phyloP scores from a whole-genome alignment of 805 yeast species.

The Helenozyma rhizophorensis region DNA sequence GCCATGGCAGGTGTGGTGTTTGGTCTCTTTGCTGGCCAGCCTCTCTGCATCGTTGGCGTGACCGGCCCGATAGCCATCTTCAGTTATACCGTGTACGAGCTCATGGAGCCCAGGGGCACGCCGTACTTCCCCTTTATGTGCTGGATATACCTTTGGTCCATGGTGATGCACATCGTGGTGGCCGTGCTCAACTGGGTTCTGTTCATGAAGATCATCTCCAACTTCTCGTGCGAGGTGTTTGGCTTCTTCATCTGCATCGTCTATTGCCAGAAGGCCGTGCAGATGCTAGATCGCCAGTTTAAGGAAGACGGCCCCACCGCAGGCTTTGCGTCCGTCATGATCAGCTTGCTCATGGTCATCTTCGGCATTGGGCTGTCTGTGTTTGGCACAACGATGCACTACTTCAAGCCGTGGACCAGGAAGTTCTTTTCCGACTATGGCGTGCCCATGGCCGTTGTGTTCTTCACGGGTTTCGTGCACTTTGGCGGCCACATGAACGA shows the following conservation, averaged over 20 bases:
- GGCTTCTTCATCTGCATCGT: conserved; percentile 88
- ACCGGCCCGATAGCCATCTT: conserved; percentile 95
- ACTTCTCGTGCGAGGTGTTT: conserved; percentile 87
- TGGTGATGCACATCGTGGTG: conserved; percentile 70
- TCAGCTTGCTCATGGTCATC: conserved; percentile 70
- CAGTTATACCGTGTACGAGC: conserved; percentile 81
- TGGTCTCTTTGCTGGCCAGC: conserved; percentile 85
- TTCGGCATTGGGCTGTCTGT: conserved; percentile 63
- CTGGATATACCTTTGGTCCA: conserved; percentile 92
- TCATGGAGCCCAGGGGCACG: conserved; percentile 51
- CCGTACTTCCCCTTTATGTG: conserved; percentile 88
- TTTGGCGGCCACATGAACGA: conserved; percentile 74
- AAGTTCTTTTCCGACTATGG: conserved; percentile 82
- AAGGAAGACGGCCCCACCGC: conserved; percentile 29
- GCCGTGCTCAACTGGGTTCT: conserved; percentile 68
- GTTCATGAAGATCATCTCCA: conserved; percentile 65
- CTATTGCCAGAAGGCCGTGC: conserved; percentile 87
- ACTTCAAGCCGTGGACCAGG: conserved; percentile 56
- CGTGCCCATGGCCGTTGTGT: conserved; percentile 75
- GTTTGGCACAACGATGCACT: conserved; percentile 59
- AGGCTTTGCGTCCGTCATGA: conserved; percentile 72
- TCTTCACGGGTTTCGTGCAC: conserved; percentile 90
- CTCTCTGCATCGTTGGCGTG: conserved; percentile 92
- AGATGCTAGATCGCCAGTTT: conserved; percentile 73
- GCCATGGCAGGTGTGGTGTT: conserved; percentile 89